Evolutionary conservation across 202 grass and related monocot genomes (phyloP), one percentile per base, ranked within the genome.

Genomic region (Eragrostis tef): DNA sequence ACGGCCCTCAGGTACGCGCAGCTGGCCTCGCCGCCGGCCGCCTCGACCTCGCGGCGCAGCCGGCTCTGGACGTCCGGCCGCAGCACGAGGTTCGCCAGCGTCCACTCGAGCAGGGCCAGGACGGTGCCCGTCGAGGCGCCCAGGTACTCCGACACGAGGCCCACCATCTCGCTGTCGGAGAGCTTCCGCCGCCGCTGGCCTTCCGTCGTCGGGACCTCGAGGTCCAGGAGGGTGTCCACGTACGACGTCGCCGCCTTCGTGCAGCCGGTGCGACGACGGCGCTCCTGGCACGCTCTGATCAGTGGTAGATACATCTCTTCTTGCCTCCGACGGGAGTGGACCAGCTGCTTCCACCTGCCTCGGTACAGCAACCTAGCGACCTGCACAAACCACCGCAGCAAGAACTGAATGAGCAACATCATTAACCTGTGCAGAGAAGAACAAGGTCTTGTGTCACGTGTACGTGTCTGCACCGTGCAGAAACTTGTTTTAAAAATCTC

Each of bases 1-100:
- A 81, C 79, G 10, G 79, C 79, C 51, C 78, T 34, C 39, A 81
- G 78, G 78, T 70, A 81, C 65, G 39, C 39, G 66, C 66, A 80
- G 21, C n/a, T n/a, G n/a, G 77, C 6, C 2, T 46, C 78, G 39
- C 65, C 51, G 34, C 6, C 65, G 50, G 66, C 65, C 9, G 65
- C 78, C 41, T 60, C 65, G 36, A 81, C 39, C 51, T 70, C 65
- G 65, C 51, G 2, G 22, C 65, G 51, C 41, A 81, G 24, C 51
- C 78, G 20, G 21, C 36, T 31, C 66, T 81, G 65, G 22, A 81
- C n/a, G 15, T 60, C 51, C 36, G 51, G 39, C 65, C 39, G 64
- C 39, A 11, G 16, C 65, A 70, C 51, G 0, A 79, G 77, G 77
- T 69, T 68, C 9, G 34, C 64, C 64, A 69, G 64, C 31, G 77